phyloP scores from a whole-genome alignment of 2,329 filamentous ascomycete species.

The Xylaria multiplex region DNA sequence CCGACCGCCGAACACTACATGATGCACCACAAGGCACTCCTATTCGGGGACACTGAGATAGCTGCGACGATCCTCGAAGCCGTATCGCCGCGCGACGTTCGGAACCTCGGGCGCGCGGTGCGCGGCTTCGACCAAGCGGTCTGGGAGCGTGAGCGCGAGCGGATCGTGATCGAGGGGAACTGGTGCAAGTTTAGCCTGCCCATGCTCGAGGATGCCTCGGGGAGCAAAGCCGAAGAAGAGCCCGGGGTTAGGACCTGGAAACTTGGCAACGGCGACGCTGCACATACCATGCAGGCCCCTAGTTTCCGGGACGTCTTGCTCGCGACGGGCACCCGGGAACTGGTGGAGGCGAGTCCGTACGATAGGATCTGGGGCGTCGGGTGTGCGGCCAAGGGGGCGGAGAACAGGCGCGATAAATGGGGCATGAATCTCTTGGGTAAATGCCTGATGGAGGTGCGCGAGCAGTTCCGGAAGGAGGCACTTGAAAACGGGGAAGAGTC shows the following conservation, averaged over 20 bases:
- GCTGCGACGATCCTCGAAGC: constrained; percentile 61
- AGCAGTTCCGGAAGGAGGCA: constrained; percentile 56
- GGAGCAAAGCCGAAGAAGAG: constrained; percentile 4
- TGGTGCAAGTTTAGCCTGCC: constrained; percentile 66
- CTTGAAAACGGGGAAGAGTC: constrained; percentile 2
- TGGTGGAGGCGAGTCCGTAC: constrained; percentile 70
- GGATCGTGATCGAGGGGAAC: constrained; percentile 68
- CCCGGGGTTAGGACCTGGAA: constrained; percentile 22
- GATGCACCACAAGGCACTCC: constrained; percentile 44
- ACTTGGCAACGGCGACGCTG: constrained; percentile 28
- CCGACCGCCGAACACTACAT: constrained; percentile 63
- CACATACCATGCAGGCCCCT: constrained; percentile 47
- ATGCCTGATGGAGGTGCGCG: constrained; percentile 68
- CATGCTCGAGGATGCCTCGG: constrained; percentile 41
- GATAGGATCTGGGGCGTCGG: constrained; percentile 76
- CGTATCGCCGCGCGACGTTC: constrained; percentile 58
- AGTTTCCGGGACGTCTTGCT: constrained; percentile 61
- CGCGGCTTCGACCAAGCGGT: constrained; percentile 59
- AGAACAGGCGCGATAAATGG: constrained; percentile 61
- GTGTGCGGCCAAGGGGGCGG: constrained; percentile 62
- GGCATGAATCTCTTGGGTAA: constrained; percentile 72
- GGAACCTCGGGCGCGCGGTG: constrained; percentile 65
- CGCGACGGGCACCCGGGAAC: constrained; percentile 66
- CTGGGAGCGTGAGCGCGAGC: constrained; percentile 63
- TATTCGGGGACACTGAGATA: constrained; percentile 51